These are phyloP conservation scores for Candolleomyces efflorescens DNA, from an alignment of 768 basidiomycete species.

Conservation along the genomic window DNA sequence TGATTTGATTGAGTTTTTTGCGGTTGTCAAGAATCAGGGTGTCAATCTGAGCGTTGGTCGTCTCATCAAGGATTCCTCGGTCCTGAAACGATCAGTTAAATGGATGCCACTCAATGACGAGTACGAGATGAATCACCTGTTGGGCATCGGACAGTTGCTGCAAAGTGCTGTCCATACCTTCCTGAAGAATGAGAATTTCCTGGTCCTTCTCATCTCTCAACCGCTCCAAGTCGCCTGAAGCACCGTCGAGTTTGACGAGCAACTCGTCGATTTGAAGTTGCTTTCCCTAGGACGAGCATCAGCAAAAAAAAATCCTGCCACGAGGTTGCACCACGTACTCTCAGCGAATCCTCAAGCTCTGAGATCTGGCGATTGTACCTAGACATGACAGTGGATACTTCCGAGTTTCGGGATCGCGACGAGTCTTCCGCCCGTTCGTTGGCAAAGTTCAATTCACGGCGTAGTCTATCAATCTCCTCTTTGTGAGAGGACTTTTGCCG, in stretches of 20 bases:
- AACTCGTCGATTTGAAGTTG: constrained; percentile 97
- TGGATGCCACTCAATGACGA: not conserved
- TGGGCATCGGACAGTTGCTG: constrained; percentile 83
- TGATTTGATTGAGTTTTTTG: constrained; percentile 97
- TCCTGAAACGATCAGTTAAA: constrained; percentile 41
- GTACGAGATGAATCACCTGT: constrained; percentile 46
- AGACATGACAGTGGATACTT: constrained; percentile 80
- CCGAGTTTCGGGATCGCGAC: constrained; percentile 85
- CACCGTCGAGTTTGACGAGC: constrained; percentile 71
- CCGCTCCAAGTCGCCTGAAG: constrained; percentile 71
- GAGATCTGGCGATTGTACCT: constrained; percentile 96
- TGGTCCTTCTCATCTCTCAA: constrained; percentile 95
- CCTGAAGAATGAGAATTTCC: constrained; percentile 93
- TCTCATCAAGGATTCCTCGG: constrained; percentile 81
- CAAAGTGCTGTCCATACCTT: constrained; percentile 90
- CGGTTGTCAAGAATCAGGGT: constrained; percentile 93
- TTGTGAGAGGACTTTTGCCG: constrained; percentile 91
- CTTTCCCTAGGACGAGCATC: constrained; percentile 58
- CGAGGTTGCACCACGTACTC: constrained; percentile 45
- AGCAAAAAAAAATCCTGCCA: not conserved
- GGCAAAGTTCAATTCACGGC: constrained; percentile 89
- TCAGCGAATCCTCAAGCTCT: constrained; percentile 93
- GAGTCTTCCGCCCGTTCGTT: constrained; percentile 98
- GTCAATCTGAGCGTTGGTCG: constrained; percentile 96
- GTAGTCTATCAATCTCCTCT: constrained; percentile 89